A percentile compares a stretch with the other conserved stretches of the same genome.
Evolutionary conservation across 345 rosid species (phyloP).

Genomic region (Camelina sativa): DNA sequence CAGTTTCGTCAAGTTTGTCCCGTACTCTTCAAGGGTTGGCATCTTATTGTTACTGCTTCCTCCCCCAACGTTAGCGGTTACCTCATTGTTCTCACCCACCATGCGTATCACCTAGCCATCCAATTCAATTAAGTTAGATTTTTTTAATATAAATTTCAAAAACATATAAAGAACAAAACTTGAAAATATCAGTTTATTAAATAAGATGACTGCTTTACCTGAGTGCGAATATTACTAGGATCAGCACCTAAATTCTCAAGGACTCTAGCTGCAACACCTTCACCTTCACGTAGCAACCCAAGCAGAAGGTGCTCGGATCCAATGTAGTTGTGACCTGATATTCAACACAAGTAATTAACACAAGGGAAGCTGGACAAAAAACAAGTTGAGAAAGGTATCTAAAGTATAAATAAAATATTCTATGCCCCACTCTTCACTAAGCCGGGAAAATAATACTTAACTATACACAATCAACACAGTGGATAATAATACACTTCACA

Average conservation of each 20-base stretch:
- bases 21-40: conserved; percentile 99
- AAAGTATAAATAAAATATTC: not conserved
- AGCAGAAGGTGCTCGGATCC: conserved; percentile 99
- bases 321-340: conserved; percentile 93
- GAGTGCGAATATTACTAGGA: conserved; percentile 94
- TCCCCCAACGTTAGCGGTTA: conserved; percentile 84
- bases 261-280: conserved; percentile 99
- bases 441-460: not conserved
- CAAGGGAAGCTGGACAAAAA: not conserved
- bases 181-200: not conserved
- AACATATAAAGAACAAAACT: not conserved
- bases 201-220: conserved; percentile 54
- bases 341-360: conserved; percentile 17
- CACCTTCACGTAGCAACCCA: conserved; percentile 96
- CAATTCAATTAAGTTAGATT: conserved; percentile 26
- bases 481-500: not conserved
- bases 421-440: not conserved
- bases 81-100: conserved; percentile 97
- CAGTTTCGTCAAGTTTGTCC: conserved; percentile 94
- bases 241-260: conserved; percentile 98
- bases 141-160: not conserved
- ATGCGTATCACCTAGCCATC: conserved; percentile 85
- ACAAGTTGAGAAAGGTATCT: not conserved
- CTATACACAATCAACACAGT: conserved; percentile 12
- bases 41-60: conserved; percentile 82